Evolutionary conservation across 2,329 filamentous ascomycete species (phyloP), one percentile per base, ranked within the genome.

Genomic region (Drechmeria coniospora): DNA sequence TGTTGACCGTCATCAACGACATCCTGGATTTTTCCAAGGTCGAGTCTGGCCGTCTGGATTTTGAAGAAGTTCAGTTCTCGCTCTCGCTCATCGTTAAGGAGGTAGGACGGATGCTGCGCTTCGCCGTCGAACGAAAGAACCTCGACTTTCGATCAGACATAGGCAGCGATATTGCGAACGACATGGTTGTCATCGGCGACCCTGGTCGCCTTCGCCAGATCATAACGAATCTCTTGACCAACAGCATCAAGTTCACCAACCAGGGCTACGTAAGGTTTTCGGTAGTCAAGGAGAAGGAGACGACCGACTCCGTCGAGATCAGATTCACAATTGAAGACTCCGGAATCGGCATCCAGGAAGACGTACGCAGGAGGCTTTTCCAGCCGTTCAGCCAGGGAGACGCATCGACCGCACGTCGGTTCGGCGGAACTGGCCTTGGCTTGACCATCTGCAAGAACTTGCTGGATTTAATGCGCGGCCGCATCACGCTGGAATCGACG

Each of bases 1-100:
- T 92, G 3, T 59, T 92, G 13, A 87, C 81, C 0, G 78, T 92
- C 22, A 92, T 92, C 51, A 92, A 92, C 43, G 83, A 92, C 42
- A 92, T 92, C 30, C 59, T 92, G 2, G 83, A 92, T 50, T 86
- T 92, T 47, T 90, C 81, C 4, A 92, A 92, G 49, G 75, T 83
- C 2, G 80, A 86, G 46, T 81, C 76, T 7, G 79, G 80, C 3
- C 63, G 75, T 6, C 53, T 86, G 13, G 79, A 84, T 36, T 76
- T 86, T 22, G 79, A 84, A 49, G 77, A 84, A 40, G 78, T 84
- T 1, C 78, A 82, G 35, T 87, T 86, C 41, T 81, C 75, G 16
- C 57, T 84, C 2, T 74, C 74, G 0, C 61, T 81, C 1, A 71
- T 83, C 9, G 68, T 86, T 6, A 65, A 74, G 25, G 83, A 92